Evolutionary conservation across 75 land plant species (phyloP), one percentile per base, ranked within the genome.

Genomic region (Sequoiadendron giganteum): DNA sequence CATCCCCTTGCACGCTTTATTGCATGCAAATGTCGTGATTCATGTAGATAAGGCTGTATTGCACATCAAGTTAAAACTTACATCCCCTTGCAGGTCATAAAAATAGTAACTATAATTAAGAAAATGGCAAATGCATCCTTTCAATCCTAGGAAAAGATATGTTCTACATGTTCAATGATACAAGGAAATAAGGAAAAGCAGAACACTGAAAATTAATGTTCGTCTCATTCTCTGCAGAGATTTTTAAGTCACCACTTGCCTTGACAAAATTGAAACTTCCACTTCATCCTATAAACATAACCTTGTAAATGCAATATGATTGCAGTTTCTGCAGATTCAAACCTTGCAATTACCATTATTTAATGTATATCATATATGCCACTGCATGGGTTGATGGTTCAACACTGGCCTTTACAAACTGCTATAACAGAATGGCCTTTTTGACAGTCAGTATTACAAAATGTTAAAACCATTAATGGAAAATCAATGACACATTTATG

Each of bases 1-100:
- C 89, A 91, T 39, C 95, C 97, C 91, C 98, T 95, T 34, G 92
- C 92, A 90, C 98, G 92, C 83, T 93, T 92, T 88, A 96, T 81
- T 15, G 98, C 97, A 91, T 95, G 98, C 78, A 91, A 95, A 86
- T 96, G 98, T 18, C 98, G 91, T 61, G 98, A 96, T 88, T 96
- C 98, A 81, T 96, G 98, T 61, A 96, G 92, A 90, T 96, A 96
- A 48, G 98, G 98, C 98, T 96, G 94, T 45, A 82, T 28, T 15
- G 14, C 84, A 47, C 28, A 82, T 82, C 84, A 82, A 28, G 13
- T 82, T 82, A 82, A 14, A 82, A 75, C 14, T 75, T 13, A 3
- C 3, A 30, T 82, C 16, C 6, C 47, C 5, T 28, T 82, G 25
- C 32, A 82, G 47, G 48, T 82, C 45, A 42, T 10, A 79, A 8